Evolutionary conservation across 2,329 filamentous ascomycete genomes (phyloP).

Genomic region (Allantophomopsis cytisporea): DNA sequence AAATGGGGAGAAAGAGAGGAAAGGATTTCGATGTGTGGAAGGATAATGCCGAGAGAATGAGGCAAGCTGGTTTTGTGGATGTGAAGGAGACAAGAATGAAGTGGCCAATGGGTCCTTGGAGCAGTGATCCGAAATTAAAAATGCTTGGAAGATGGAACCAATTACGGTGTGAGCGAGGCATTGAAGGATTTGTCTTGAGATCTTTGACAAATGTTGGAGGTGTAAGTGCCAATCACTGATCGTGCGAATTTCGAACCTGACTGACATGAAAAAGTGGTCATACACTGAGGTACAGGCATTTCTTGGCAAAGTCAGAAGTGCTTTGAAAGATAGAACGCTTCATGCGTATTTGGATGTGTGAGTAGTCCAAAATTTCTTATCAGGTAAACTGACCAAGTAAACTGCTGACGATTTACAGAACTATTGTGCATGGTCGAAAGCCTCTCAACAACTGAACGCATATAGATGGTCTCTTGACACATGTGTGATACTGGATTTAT

Average conservation of each 20-base stretch:
- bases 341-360: slow-evolving; percentile 9
- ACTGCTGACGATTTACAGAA: too few relatives aligned
- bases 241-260: neutral
- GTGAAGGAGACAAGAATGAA: slow-evolving; percentile 11
- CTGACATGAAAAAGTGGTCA: slow-evolving; percentile 6
- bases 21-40: slow-evolving; percentile 22
- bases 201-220: slow-evolving; percentile 7
- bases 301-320: slow-evolving; percentile 6
- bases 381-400: too few relatives aligned
- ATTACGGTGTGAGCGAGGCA: slow-evolving; percentile 6
- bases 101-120: slow-evolving; percentile 13
- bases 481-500: too few relatives aligned
- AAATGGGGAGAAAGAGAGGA: slow-evolving; percentile 22
- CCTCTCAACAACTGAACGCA: too few relatives aligned
- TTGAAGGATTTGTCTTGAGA: slow-evolving; percentile 9
- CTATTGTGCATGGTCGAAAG: too few relatives aligned
- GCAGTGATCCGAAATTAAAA: slow-evolving; percentile 6
- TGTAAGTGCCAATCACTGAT: slow-evolving; percentile 3
- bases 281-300: slow-evolving; percentile 8
- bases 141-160: slow-evolving; percentile 10
- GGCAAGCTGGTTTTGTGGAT: slow-evolving; percentile 13
- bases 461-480: too few relatives aligned
- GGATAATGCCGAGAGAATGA: slow-evolving; percentile 28
- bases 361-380: slow-evolving; percentile 1
- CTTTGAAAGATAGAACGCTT: slow-evolving; percentile 8